Base-by-base conservation (phyloP, 2,329 filamentous ascomycete genomes). In the Immersiporthe knoxdaviesiana region DNA sequence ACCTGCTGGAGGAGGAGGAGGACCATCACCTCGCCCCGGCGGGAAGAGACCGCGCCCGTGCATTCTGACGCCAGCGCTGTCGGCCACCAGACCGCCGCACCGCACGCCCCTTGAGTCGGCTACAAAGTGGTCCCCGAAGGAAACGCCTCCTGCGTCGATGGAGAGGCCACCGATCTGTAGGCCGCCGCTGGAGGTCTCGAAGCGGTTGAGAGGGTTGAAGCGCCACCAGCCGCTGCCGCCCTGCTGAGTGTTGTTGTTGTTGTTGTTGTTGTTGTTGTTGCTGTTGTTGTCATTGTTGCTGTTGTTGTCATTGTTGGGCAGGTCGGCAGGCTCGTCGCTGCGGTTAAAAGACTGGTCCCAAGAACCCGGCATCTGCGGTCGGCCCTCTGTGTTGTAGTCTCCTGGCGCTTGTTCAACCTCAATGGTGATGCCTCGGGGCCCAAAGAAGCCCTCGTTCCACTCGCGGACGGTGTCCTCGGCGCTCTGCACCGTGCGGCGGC, bases 371-470 rank as follows among this genome's bases (percentile, higher is more conserved):
- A 79, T 74, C 18, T 70, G 73, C 21, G 69, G 71, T 27, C 52
- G 18, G 24, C 72, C 74, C 12, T 73, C 56, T 24, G 14, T 12
- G 61, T 64, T 35, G 62, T 63, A 32, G 62, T 64, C 35, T 14
- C 67, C 35, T 27, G 72, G 66, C 1, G 72, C 72, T 27, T 76
- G 70, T 32, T 68, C 68, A 4, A 83, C 73, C 1, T 74, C 76
- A 54, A 89, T 79, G 2, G 73, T 76, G 12, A 88, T 77, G 18
- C 83, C 83, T 14, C 87, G 79, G 2, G 84, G 85, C 1, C 73
- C 77, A 69, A 89, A 89, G 76, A 89, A 88, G 4, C 82, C 81
- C 3, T 81, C 79, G 72, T 89, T 89, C 87, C 87, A 89, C 72
- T 88, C 84, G 60, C 78, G 74, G 1, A 86, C 78, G 0, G 83